Evolutionary conservation across 2,329 filamentous ascomycete genomes (phyloP), one percentile per base, ranked within the genome.

Genomic region (Penicillium sp.): DNA sequence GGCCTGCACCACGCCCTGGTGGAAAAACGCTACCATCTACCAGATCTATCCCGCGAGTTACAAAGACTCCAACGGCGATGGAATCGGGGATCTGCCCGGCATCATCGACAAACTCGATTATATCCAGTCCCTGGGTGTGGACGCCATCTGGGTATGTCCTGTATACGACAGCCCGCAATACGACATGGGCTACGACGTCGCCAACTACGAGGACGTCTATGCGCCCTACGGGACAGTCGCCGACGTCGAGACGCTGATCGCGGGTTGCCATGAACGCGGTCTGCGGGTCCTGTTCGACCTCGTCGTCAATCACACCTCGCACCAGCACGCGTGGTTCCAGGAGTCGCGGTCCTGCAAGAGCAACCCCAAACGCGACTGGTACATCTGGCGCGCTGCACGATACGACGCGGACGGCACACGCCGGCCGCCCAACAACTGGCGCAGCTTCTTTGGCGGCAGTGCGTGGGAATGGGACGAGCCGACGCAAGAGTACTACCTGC

Each of bases 221-320:
- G 60, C 67, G 2, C 73, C 74, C 0, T 86, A 84, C 50, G 83
- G 82, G 17, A 80, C 78, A 0, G 63, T 86, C 0, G 63, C 70
- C 32, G 79, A 86, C 50, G 73, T 83, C 28, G 78, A 84, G 35
- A 58, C 60, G 0, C 63, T 86, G 9, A 78, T 84, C 32, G 56
- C 67, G 7, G 76, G 73, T 39, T 69, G 75, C 14, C 79, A 83
- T 44, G 62, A 70, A 10, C 72, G 80, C 4, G 78, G 74, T 6
- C 83, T 87, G 73, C 76, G 75, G 40, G 62, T 87, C n/a, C 78
- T 88, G 41, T 69, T 87, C 16, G 83, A 88, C 55, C 69, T 88
- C 2, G 84, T 87, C 3, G 73, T 87, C 48, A 88, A 87, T 52
- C 84, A 89, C 59, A 86, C 83, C 0, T 83, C 78, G 0, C 76